Evolutionary conservation across 331 rosid species (phyloP), one percentile per base, ranked within the genome.

Genomic region (Cucumis variabilis): DNA sequence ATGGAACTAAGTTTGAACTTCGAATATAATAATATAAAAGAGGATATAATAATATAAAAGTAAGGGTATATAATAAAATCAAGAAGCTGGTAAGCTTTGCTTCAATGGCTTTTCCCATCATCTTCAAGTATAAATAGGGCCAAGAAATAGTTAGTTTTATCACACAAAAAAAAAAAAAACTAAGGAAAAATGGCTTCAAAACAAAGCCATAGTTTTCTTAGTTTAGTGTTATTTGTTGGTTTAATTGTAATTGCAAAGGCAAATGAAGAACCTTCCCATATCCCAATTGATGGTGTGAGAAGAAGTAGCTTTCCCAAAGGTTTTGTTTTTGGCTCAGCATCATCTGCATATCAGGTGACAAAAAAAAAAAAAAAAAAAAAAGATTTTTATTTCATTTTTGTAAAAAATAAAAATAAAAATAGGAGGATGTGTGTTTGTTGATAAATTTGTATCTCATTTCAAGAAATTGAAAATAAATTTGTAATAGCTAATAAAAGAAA

Each of bases 311-410:
- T 83, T 37, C 74, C 74, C 16, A 41, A 33, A 66, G 75, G 73
- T 4, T 83, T 83, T 13, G 86, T 63, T 28, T 83, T 83, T 63
- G 86, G 86, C 5, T 1, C 86, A 33, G 21, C 86, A 4, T 30
- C 75, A 7, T 13, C 86, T 19, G 86, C 86, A 63, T 83, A 83
- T 62, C 86, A 83, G 74, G 86, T 83, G 30, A 80, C 33, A 9
- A 21, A 19, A 80, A 9, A 9, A 21, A 60, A 16, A 3, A 19
- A 60, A 4, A 37, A 37, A 37, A 5, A 37, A 37, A 37, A 37
- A 33, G 37, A 33, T 8, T 60, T 60, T 3, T 19, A 6, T 60
- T 60, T 60, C 66, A 60, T 60, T 60, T 17, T 60, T n/a, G n/a
- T n/a, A n/a, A n/a, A n/a, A n/a, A n/a, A n/a, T n/a, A n/a, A n/a